A percentile compares a stretch with the other conserved stretches of the same genome.
phyloP scores from a whole-genome alignment of 2,329 filamentous ascomycete genomes.

The Herpomyces periplanetae region DNA sequence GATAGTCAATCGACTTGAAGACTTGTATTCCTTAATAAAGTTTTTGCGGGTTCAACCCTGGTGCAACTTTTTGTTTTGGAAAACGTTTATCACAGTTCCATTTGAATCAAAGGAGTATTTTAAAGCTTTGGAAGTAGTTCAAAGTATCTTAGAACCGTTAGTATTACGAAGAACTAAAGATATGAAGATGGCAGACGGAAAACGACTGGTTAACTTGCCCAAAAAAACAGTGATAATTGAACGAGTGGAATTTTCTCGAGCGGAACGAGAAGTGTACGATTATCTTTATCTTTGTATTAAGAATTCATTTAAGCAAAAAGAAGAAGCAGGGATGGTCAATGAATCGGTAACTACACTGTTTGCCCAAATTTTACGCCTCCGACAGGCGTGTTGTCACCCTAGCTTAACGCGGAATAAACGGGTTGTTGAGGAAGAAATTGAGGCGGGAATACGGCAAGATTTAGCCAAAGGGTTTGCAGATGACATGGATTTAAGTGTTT shows the following conservation, averaged over 20 bases:
- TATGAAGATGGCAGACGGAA: conserved; percentile 72
- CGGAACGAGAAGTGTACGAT: conserved; percentile 67
- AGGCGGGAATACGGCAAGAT: conserved; percentile 36
- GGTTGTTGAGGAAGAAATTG: conserved; percentile 52
- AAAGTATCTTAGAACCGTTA: conserved; percentile 79
- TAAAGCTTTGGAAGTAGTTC: conserved; percentile 69
- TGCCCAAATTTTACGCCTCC: conserved; percentile 62
- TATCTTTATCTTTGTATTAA: conserved; percentile 54
- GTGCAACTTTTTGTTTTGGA: conserved; percentile 98
- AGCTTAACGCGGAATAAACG: conserved; percentile 49
- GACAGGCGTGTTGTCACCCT: conserved; percentile 80
- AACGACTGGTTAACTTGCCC: conserved; percentile 42
- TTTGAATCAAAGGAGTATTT: conserved; percentile 89
- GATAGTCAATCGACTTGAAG: conserved; percentile 78
- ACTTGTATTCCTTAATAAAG: conserved; percentile 62
- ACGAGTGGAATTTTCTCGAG: conserved; percentile 40
- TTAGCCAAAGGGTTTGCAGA: conserved; percentile 44
- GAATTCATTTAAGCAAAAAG: conserved; percentile 40
- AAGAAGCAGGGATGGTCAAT: conserved; percentile 64
- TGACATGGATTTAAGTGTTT: conserved; percentile 65
- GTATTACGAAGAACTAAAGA: conserved; percentile 82
- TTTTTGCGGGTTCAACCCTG: conserved; percentile 85
- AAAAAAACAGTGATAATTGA: conserved; percentile 48
- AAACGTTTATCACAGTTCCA: conserved; percentile 84
- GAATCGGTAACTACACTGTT: conserved; percentile 93